Evolutionary conservation across 2,329 filamentous ascomycete genomes (phyloP).

Genomic region (Berkeleyomyces basicola): DNA sequence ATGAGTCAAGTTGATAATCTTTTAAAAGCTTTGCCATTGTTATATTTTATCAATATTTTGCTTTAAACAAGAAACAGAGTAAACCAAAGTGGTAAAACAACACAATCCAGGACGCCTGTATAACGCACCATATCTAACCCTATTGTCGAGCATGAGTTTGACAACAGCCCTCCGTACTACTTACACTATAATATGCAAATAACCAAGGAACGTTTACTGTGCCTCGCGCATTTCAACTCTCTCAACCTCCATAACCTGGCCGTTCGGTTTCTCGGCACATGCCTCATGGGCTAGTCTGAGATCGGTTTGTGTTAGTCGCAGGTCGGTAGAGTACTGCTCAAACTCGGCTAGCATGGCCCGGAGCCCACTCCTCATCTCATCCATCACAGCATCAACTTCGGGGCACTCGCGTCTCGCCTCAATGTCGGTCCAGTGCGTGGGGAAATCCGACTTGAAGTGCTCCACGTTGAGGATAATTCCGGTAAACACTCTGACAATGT

Average conservation of each 20-base stretch:
- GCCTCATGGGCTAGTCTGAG: conserved; percentile 56
- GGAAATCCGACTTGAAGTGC: conserved; percentile 40
- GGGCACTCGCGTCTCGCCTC: conserved; percentile 35
- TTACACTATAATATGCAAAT: background rate
- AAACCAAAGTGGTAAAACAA: background rate
- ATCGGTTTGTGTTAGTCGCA: conserved; percentile 55
- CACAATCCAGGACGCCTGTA: background rate
- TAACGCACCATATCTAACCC: background rate
- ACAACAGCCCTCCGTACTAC: background rate
- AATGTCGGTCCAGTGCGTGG: conserved; percentile 67
- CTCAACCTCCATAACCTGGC: background rate
- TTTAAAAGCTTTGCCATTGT: background rate
- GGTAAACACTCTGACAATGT: conserved; percentile 58
- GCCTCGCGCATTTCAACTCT: background rate
- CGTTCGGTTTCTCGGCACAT: background rate
- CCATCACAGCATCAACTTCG: conserved; percentile 56
- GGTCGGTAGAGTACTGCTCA: conserved; percentile 52
- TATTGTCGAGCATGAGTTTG: background rate
- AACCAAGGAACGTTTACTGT: background rate
- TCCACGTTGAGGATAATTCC: conserved; percentile 52
- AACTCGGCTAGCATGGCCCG: conserved; percentile 52
- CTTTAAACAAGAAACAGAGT: background rate
- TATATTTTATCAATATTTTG: background rate
- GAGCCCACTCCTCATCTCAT: conserved; percentile 48
- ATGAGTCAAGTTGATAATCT: too few species aligned